Evolutionary conservation across 139 green algal genomes (phyloP).

Genomic region (Tetradesmus obliquus): DNA sequence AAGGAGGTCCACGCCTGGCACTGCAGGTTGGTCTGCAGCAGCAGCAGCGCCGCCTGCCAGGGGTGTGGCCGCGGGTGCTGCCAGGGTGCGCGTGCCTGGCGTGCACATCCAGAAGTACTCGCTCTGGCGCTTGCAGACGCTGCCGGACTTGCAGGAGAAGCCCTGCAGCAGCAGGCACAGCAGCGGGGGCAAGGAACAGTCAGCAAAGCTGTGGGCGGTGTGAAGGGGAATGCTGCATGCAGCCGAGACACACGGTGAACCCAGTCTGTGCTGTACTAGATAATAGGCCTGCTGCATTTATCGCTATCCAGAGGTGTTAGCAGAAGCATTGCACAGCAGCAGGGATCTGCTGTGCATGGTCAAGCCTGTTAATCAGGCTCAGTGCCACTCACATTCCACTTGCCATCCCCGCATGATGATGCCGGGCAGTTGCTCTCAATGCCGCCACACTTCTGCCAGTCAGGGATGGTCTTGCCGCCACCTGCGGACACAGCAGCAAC

Average conservation of each 20-base stretch:
- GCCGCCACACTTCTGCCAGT: conserved; percentile 23
- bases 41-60: not conserved
- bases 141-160: conserved; percentile 5
- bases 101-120: conserved; percentile 22
- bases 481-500: not conserved
- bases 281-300: too few relatives aligned
- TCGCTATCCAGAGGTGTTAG: too few relatives aligned
- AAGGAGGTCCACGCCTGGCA: not conserved
- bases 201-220: too few relatives aligned
- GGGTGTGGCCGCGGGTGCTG: not conserved
- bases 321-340: too few relatives aligned
- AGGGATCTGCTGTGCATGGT: too few relatives aligned
- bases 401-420: not conserved
- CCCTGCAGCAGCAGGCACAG: conserved; percentile 3
- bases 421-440: conserved; percentile 7
- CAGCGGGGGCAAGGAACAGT: not conserved
- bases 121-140: conserved; percentile 32
- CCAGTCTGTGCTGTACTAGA: too few relatives aligned
- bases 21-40: not conserved
- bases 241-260: too few relatives aligned
- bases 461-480: not conserved
- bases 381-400: not conserved
- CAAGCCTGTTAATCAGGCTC: not conserved
- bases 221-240: too few relatives aligned
- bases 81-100: not conserved